Evolutionary conservation across 2,329 filamentous ascomycete genomes (phyloP), one percentile per base, ranked within the genome.

Genomic region (Pseudocercospora macadamiae): DNA sequence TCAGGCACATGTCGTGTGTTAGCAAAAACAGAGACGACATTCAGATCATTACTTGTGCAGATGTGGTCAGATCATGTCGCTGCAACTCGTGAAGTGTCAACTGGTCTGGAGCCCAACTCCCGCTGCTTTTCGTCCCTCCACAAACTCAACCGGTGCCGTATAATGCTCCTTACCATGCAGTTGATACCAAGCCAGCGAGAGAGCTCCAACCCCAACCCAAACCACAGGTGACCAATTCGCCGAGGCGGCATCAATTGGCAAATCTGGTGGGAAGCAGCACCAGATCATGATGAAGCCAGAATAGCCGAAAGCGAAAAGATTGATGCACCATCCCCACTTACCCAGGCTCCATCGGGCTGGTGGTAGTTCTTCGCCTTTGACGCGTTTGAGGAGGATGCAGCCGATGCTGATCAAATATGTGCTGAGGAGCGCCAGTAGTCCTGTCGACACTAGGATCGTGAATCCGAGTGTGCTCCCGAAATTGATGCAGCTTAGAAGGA

Each of bases 381-480:
- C 28, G 4, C 65, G 53, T 48, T 64, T 65, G 2, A 54, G 56
- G 3, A 66, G 42, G 19, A 70, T 57, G 18, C 59, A 65, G 34
- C 54, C 39, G 47, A 70, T 66, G 25, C 61, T 51, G 7, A 39
- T 57, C 34, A 69, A 34, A 54, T 68, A 69, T 30, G 60, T 64
- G 37, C 60, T 62, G 54, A 66, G 62, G 34, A 70, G 60, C 6
- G 58, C 63, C 14, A 60, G 58, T 18, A 59, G 57, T 4, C 70
- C 72, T 19, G 79, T 68, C 3, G 76, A 75, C 25, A 78, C 72
- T 37, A 78, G 76, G 37, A 75, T 76, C 59, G 74, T 72, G 57
- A 80, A 73, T 9, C 74, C 76, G 14, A 74, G 73, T 16, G 74
- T 76, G 26, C 69, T 70, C 37, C 72, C 74, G 44, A 75, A 68